These are phyloP conservation scores for Artomyces pyxidatus DNA, from an alignment of 768 basidiomycete genomes.

Conservation along the genomic window DNA sequence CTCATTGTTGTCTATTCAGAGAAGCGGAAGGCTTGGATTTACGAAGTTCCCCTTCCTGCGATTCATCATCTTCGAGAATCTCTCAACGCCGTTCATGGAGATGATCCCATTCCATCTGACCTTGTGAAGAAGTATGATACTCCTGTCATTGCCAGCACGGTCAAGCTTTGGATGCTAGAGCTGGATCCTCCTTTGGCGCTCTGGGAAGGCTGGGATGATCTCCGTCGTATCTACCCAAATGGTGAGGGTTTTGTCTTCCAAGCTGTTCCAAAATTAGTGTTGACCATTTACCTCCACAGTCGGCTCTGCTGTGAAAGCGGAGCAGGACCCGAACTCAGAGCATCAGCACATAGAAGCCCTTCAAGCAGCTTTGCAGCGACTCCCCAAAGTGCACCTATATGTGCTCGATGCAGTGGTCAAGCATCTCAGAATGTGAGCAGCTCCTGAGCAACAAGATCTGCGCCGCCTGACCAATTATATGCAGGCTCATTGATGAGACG, in stretches of 20 bases:
- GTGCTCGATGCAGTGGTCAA: slow-evolving; percentile 72
- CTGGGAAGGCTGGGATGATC: slow-evolving; percentile 90
- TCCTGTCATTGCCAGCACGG: slow-evolving; percentile 74
- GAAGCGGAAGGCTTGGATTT: slow-evolving; percentile 88
- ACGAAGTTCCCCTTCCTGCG: slow-evolving; percentile 79
- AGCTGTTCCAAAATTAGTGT: neutral
- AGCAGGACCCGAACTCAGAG: slow-evolving; percentile 44
- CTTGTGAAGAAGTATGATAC: slow-evolving; percentile 72
- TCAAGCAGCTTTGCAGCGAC: slow-evolving; percentile 49
- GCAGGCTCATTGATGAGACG: slow-evolving; percentile 64
- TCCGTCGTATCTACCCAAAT: slow-evolving; percentile 78
- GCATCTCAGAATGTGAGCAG: slow-evolving; percentile 57
- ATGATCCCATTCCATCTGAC: slow-evolving; percentile 38
- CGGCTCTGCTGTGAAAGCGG: slow-evolving; percentile 45
- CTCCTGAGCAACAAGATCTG: neutral
- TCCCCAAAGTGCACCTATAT: slow-evolving; percentile 74
- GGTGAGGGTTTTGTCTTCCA: slow-evolving; percentile 24
- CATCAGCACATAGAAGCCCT: slow-evolving; percentile 54
- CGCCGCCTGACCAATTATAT: slow-evolving; percentile 2
- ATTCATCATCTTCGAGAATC: slow-evolving; percentile 82
- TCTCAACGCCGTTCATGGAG: slow-evolving; percentile 64
- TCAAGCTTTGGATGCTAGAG: slow-evolving; percentile 91
- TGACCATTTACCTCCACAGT: slow-evolving; percentile 25
- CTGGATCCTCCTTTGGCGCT: slow-evolving; percentile 78
- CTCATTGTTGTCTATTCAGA: slow-evolving; percentile 35